Evolutionary conservation across 768 basidiomycete species (phyloP), one percentile per base, ranked within the genome.

Genomic region (Boletus subparvulus): DNA sequence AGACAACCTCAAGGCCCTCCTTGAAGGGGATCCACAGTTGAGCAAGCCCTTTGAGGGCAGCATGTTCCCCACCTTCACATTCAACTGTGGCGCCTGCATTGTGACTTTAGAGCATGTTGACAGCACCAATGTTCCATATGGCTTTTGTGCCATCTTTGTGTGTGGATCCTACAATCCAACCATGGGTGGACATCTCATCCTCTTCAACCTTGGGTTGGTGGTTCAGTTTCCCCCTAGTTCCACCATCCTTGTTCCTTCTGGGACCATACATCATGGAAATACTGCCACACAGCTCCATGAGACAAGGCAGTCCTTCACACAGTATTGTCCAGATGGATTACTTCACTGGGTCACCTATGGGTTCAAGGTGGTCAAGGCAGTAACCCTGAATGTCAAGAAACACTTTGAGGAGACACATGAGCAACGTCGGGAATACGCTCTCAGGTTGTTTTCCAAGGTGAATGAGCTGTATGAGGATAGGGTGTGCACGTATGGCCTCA

Each of bases 221-320:
- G 9, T 61, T 1, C 3, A 48, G 12, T 61, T 61, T 5, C 45
- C 52, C 1, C 49, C 57, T 4, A 45, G 50, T 0, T 59, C 52
- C 1, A 51, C 41, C 3, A 14, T 40, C 2, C 49, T 61, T 0
- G 3, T 61, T 0, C 44, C 48, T 0, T 61, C 60, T 3, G 52
- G 48, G 0, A 58, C 60, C 0, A 9, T 61, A 1, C 21, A 14
- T 0, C 48, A 54, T 19, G 52, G 52, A 6, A 61, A 61, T 2
- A 4, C 7, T 3, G 0, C 30, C 3, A 47, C 47, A 5, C 26
- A 47, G 2, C 9, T 33, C 0, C 0, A 43, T 0, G 52, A 61
- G 47, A 54, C 35, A 0, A n/a, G 48, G 4, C 48, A 57, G 4
- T 60, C 40, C 0, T 57, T 57, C n/a, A 60, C 48, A 0, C 55